Percentiles rank a stretch among this genome's conserved stretches.
phyloP scores from a whole-genome alignment of 2,329 filamentous ascomycete genomes.

The Lomentospora prolificans region DNA sequence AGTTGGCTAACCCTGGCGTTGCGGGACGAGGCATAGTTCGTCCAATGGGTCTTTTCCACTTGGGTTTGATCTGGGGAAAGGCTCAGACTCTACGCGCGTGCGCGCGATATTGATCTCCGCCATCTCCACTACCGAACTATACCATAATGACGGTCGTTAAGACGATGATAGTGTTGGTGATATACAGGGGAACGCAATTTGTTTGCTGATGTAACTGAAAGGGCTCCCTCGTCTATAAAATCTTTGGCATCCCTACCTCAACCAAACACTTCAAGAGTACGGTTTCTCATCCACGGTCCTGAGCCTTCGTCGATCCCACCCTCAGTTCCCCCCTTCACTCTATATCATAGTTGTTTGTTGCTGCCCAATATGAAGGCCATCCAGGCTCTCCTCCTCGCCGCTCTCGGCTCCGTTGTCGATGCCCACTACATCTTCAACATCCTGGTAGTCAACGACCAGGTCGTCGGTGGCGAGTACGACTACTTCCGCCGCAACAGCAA shows the following conservation, averaged over 20 bases:
- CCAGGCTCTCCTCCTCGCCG: slow-evolving; percentile 11
- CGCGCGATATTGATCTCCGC: not conserved
- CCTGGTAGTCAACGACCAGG: slow-evolving; percentile 31
- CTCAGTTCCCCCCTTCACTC: not conserved
- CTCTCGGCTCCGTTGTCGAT: slow-evolving; percentile 12
- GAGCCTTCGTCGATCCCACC: not conserved
- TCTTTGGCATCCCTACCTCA: not conserved
- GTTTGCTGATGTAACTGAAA: not conserved
- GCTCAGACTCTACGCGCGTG: not conserved
- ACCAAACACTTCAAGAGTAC: not conserved
- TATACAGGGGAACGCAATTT: too few species aligned
- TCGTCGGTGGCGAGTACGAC: slow-evolving; percentile 29
- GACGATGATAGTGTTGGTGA: too few species aligned
- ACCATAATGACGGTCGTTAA: not conserved
- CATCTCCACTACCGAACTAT: not conserved
- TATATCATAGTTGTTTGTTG: not conserved
- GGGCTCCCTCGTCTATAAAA: not conserved
- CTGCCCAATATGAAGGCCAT: slow-evolving; percentile 1
- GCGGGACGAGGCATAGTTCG: not conserved
- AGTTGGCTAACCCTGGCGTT: not conserved
- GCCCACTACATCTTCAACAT: slow-evolving; percentile 27
- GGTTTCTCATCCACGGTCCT: not conserved
- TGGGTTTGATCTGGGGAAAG: not conserved
- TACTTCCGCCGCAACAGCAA: slow-evolving; percentile 37
- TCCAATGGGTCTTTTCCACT: not conserved